phyloP scores from a whole-genome alignment of 768 basidiomycete genomes.

The Pleurotus salmoneostramineus region DNA sequence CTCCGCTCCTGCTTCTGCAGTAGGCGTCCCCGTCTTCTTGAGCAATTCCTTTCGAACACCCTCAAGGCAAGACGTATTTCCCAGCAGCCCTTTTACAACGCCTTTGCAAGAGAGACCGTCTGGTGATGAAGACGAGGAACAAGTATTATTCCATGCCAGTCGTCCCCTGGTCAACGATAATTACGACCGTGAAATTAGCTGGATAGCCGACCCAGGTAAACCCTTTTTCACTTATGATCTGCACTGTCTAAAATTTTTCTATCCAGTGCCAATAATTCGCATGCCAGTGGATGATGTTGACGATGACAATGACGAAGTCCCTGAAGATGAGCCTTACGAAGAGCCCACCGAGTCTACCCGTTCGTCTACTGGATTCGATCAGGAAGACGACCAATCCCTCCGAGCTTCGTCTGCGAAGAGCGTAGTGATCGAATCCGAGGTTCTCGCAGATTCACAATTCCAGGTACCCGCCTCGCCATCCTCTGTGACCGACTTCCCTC shows the following conservation, averaged over 20 bases:
- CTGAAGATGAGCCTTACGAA: slow-evolving; percentile 42
- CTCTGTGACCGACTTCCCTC: slow-evolving; percentile 41
- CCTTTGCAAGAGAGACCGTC: slow-evolving; percentile 61
- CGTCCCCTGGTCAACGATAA: slow-evolving; percentile 46
- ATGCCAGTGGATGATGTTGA: slow-evolving; percentile 62
- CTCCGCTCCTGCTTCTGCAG: slow-evolving; percentile 32
- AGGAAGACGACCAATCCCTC: slow-evolving; percentile 49
- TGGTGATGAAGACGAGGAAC: slow-evolving; percentile 66
- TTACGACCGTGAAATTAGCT: slow-evolving; percentile 64
- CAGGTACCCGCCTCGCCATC: slow-evolving; percentile 44
- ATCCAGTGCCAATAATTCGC: slow-evolving; percentile 54
- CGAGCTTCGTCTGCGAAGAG: slow-evolving; percentile 59
- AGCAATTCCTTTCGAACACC: slow-evolving; percentile 33
- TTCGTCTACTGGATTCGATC: slow-evolving; percentile 43
- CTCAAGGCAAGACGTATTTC: slow-evolving; percentile 56
- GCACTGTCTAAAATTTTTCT: slow-evolving; percentile 8
- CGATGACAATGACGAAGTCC: slow-evolving; percentile 48
- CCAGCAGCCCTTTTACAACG: slow-evolving; percentile 69
- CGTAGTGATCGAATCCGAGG: slow-evolving; percentile 60
- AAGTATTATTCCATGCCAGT: slow-evolving; percentile 61
- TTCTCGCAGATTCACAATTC: slow-evolving; percentile 47
- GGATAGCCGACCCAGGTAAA: slow-evolving; percentile 73
- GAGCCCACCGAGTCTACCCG: slow-evolving; percentile 49
- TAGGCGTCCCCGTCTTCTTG: slow-evolving; percentile 48
- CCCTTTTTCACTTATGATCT: slow-evolving; percentile 11